Evolutionary conservation across 2,329 filamentous ascomycete species (phyloP), one percentile per base, ranked within the genome.

Genomic region (Pyrenophora teres): DNA sequence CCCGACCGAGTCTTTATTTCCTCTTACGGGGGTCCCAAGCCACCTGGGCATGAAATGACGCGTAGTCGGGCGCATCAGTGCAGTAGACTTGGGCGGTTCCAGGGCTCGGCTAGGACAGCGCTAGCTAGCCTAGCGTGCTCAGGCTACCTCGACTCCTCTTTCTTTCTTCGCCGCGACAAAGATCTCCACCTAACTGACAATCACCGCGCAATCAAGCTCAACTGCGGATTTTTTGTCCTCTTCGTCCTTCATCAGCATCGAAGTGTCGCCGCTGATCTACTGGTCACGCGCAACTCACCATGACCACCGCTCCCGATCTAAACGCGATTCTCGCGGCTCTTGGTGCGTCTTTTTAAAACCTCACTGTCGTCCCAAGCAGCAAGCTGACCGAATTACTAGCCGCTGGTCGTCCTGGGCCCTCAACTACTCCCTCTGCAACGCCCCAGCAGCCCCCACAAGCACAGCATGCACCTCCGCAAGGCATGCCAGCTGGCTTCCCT

Each of bases 341-440:
- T 21, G 72, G 72, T 75, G 65, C 38, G 69, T 56, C 15, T 12
- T 18, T 31, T 32, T 27, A 41, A 30, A 31, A 13, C 25, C 35
- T 42, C 35, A 13, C 16, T 38, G 12, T 37, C 27, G 18, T 19
- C 12, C 33, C 19, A 21, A 13, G 21, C 31, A 43, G 23, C 38
- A 18, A 33, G 48, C 57, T 65, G 31, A 64, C 37, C 49, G 18
- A 30, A 32, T 16, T n/a, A 27, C 16, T 57, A 79, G 80, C 81
- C 62, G 65, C 65, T 31, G 78, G 81, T 58, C 62, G 64, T 44
- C 15, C 15, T 15, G 15, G 15, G 15, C 75, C 78, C 37, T 76
- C 77, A 50, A 74, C 74, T 21, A 77, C 78, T 10, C 78, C 79
- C 15, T 73, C 77, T 35, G 81, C 80, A 54, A 72, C 72, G n/a